Conservation (phyloP, 2,329 filamentous ascomycete genomes). For the Hirsutella rhossiliensis region DNA sequence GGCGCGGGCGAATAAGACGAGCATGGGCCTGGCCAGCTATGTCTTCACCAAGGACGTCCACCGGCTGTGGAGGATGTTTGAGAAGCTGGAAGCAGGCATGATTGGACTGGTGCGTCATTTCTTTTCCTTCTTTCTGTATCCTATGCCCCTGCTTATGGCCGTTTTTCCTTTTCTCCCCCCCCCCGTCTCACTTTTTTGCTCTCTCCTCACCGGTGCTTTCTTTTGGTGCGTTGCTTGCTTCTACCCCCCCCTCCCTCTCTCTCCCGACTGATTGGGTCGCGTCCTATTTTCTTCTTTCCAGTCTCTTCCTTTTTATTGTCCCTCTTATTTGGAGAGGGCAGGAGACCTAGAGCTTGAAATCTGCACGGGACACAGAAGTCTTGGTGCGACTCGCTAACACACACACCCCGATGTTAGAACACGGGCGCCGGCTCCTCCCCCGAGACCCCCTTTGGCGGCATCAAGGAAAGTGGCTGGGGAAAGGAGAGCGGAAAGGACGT, state of each 20-base stretch:
- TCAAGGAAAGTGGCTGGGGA: constrained; percentile 34
- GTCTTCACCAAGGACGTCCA: constrained; percentile 46
- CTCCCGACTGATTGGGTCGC: neutral
- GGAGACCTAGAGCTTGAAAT: too few relatives aligned
- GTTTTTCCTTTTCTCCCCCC: neutral
- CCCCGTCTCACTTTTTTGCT: neutral
- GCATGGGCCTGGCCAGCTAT: constrained; percentile 61
- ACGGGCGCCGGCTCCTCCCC: constrained; percentile 27
- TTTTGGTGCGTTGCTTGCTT: too few relatives aligned
- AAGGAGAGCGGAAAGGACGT: constrained; percentile 36
- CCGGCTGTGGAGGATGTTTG: constrained; percentile 28
- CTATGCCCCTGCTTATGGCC: neutral
- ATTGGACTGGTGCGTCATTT: constrained; percentile 19
- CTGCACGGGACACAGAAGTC: too few relatives aligned
- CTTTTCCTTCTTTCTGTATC: neutral
- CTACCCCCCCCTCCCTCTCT: neutral
- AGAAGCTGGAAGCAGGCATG: constrained; percentile 34
- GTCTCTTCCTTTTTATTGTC: too few relatives aligned
- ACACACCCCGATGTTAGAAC: constrained; percentile 14
- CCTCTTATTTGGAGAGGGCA: too few relatives aligned
- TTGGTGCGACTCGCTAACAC: too few relatives aligned
- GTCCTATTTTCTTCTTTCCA: too few relatives aligned
- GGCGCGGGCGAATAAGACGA: constrained; percentile 49
- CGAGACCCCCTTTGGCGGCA: constrained; percentile 34
- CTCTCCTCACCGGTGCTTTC: too few relatives aligned